Evolutionary conservation across 148 eudicot genomes (phyloP).

Genomic region (Fagopyrum tataricum): DNA sequence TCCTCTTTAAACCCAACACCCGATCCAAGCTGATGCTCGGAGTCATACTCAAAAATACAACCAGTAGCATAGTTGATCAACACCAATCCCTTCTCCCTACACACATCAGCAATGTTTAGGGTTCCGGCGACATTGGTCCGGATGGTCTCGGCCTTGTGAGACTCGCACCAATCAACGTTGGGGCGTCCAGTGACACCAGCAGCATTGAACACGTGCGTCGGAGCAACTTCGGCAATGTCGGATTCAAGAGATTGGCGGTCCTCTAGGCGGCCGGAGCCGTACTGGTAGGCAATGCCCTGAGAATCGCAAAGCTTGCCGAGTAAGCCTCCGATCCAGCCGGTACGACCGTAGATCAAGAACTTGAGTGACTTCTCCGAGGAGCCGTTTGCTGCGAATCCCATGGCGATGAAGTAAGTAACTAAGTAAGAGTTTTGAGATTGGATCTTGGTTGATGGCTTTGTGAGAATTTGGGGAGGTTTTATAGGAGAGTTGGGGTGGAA

Average conservation of each 20-base stretch:
- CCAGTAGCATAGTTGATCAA: conserved; percentile 76
- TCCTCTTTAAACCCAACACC: conserved; percentile 79
- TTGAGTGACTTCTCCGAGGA: conserved; percentile 27
- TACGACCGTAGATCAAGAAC: conserved; percentile 79
- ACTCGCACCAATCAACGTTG: conserved; percentile 85
- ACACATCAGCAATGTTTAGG: conserved; percentile 66
- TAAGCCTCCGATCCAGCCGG: conserved; percentile 83
- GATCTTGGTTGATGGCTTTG: neutral
- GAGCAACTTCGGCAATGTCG: conserved; percentile 38
- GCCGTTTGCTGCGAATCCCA: conserved; percentile 37
- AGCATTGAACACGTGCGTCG: conserved; percentile 81
- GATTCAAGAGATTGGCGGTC: conserved; percentile 41
- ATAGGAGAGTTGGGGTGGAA: too few relatives aligned
- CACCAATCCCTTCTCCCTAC: conserved; percentile 43
- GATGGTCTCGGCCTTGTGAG: conserved; percentile 75
- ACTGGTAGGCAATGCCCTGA: conserved; percentile 43
- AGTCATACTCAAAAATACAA: conserved; percentile 78
- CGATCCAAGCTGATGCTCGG: conserved; percentile 46
- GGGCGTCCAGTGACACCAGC: conserved; percentile 87
- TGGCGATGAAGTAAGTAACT: conserved; percentile 15
- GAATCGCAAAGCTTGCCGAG: conserved; percentile 63
- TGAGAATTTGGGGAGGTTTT: too few relatives aligned
- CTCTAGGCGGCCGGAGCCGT: conserved; percentile 69
- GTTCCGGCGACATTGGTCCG: conserved; percentile 77
- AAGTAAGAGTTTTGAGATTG: conserved; percentile 3